Evolutionary conservation across 768 basidiomycete genomes (phyloP), one percentile per base, ranked within the genome.

Genomic region (Rossbeevera mucosa): DNA sequence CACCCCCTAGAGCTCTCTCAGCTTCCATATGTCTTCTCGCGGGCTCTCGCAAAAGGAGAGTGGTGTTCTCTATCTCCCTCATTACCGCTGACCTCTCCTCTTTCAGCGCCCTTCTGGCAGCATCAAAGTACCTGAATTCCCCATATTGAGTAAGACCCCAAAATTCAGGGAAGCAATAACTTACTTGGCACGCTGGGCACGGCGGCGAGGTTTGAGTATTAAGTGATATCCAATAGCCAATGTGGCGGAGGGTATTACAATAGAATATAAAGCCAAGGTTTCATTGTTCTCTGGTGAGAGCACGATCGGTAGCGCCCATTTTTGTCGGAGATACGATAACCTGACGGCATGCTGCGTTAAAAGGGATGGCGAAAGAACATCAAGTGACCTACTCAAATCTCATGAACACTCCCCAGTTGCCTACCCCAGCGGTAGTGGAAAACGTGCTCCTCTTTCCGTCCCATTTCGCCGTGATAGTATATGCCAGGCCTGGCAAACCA

Each of bases 1-100:
- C 65, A 86, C 91, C 91, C 73, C 81, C 80, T 68, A 77, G 82
- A 21, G 76, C 74, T 55, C 75, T 77, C 68, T 94, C 91, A 22
- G 76, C 68, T 30, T 82, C 76, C 54, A 75, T 76, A 61, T 83
- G 85, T 60, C 80, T 80, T 63, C 74, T 75, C 13, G 87, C 88
- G 14, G 79, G 75, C 51, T 90, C 85, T 57, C 77, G 78, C 59
- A 95, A 77, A 42, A 94, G 69, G 48, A 68, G 70, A 53, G 76
- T 69, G 7, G 82, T 82, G 7, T 85, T 80, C 55, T 83, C 78
- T 44, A 82, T 80, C 65, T 89, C 81, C 61, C 78, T 76, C 61
- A 78, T 74, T 58, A 80, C 70, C 61, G 81, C 82, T 11, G 78
- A 76, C 55, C 85, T 80, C 63, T 84, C 81, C 52, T 90, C 85